phyloP scores from a whole-genome alignment of 345 rosid species.

The Rhodamnia argentea region DNA sequence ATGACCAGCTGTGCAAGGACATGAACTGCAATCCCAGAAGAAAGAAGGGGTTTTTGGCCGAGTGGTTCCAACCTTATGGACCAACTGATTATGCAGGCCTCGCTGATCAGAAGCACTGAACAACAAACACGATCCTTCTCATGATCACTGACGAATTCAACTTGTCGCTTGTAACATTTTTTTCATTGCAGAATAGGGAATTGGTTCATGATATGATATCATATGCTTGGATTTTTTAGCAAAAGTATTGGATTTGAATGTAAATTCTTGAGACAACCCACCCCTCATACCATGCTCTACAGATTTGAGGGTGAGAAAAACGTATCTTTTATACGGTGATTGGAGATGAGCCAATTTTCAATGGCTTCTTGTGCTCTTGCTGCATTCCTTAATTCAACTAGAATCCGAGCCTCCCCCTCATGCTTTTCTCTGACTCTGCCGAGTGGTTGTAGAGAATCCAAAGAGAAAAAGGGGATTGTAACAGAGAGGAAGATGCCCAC shows the following conservation, averaged over 20 bases:
- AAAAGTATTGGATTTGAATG: neutral
- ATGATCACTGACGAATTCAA: neutral
- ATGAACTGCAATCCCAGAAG: conserved; percentile 16
- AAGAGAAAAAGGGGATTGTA: neutral
- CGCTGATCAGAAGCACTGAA: neutral
- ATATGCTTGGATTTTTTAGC: neutral
- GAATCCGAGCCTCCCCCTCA: neutral
- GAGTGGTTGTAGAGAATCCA: neutral
- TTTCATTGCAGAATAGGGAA: neutral
- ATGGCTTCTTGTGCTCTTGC: neutral
- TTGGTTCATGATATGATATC: neutral
- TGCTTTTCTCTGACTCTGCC: neutral
- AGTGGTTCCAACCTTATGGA: conserved; percentile 21
- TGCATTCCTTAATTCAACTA: neutral
- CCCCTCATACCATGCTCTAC: neutral
- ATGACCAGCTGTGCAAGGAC: conserved; percentile 20
- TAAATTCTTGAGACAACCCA: neutral
- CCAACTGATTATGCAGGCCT: conserved; percentile 10
- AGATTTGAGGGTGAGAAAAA: neutral
- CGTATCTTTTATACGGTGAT: neutral
- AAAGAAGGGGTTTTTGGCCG: conserved; percentile 18
- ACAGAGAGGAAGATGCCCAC: neutral
- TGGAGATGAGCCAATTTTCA: neutral
- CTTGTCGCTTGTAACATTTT: neutral
- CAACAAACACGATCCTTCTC: neutral